These are phyloP conservation scores for Microstegium vimineum DNA, from an alignment of 176 grass and related monocot genomes.

Conservation along the genomic window DNA sequence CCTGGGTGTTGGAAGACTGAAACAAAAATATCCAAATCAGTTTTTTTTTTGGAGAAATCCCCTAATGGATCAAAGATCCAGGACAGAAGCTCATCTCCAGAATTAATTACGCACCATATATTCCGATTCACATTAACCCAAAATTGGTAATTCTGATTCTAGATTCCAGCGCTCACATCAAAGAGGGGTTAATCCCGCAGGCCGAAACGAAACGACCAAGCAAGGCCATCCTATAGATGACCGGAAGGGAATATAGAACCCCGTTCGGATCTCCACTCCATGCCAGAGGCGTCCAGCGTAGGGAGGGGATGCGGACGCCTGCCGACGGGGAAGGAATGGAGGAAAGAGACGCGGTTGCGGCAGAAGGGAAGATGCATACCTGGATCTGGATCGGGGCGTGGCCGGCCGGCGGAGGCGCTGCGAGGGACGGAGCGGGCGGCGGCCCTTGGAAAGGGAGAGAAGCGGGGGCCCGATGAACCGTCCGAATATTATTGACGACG, in stretches of 20 bases:
- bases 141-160: not conserved
- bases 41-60: too few relatives aligned
- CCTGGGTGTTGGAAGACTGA: not conserved
- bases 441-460: not conserved
- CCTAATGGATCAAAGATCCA: not conserved
- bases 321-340: not conserved
- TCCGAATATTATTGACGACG: conserved; percentile 22
- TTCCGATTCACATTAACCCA: not conserved
- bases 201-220: not conserved
- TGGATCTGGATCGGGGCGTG: not conserved
- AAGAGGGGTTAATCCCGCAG: not conserved
- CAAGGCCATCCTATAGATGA: not conserved
- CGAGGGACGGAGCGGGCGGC: not conserved
- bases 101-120: not conserved
- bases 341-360: not conserved
- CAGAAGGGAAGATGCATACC: not conserved
- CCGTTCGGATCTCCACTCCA: not conserved
- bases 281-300: not conserved
- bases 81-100: not conserved
- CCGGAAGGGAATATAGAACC: not conserved
- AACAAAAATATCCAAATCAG: not conserved
- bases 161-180: not conserved
- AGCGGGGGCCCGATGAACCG: not conserved
- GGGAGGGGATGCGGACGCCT: not conserved
- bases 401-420: not conserved